phyloP scores from a whole-genome alignment of 1,139 yeast genomes.

The Kurtzmaniella quercitrusa region DNA sequence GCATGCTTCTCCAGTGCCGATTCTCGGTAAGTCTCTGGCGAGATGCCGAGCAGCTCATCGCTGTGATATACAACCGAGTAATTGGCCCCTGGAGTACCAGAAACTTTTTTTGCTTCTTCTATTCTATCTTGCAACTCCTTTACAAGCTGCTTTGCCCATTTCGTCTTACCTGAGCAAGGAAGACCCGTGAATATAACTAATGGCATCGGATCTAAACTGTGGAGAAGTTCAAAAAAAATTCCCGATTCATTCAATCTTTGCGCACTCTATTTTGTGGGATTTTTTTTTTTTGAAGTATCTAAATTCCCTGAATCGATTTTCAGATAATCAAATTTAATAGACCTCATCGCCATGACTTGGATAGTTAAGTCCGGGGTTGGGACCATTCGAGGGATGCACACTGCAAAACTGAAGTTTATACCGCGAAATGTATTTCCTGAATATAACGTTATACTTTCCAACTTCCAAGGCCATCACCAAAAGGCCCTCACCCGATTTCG shows the following conservation, averaged over 20 bases:
- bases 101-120: conserved; percentile 23
- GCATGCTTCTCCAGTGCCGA: conserved; percentile 74
- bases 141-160: conserved; percentile 59
- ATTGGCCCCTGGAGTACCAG: conserved; percentile 45
- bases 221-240: not conserved
- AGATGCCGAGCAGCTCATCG: conserved; percentile 74
- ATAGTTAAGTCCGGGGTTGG: not conserved
- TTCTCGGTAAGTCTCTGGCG: conserved; percentile 63
- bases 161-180: conserved; percentile 83
- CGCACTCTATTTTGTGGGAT: not conserved
- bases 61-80: conserved; percentile 64
- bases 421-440: conserved; percentile 57
- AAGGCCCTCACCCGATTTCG: conserved; percentile 71
- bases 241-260: not conserved
- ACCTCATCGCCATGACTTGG: not conserved
- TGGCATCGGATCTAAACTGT: conserved; percentile 54
- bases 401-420: conserved; percentile 17
- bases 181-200: conserved; percentile 77
- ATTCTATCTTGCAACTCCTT: conserved; percentile 47
- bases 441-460: conserved; percentile 66
- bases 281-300: too few relatives aligned
- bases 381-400: not conserved
- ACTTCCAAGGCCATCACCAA: conserved; percentile 89
- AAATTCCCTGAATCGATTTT: too few relatives aligned
- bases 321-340: conserved; percentile 2